Conservation (phyloP, 2,329 filamentous ascomycete genomes). For the Talaromyces piceae region DNA sequence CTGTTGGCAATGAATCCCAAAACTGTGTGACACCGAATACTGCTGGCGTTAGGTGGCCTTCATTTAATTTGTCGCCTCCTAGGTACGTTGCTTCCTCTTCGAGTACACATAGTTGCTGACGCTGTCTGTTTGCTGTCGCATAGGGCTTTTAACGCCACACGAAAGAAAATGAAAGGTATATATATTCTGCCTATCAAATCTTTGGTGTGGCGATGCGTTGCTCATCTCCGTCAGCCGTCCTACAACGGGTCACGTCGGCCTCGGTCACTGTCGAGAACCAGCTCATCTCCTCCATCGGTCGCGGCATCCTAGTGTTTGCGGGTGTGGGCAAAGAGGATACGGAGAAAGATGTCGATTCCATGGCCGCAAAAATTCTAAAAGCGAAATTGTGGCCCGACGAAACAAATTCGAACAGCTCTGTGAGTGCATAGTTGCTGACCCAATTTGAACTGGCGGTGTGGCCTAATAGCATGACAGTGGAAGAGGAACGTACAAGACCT, state of each 20-base stretch:
- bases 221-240: constrained; percentile 6
- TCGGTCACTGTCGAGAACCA: constrained; percentile 92
- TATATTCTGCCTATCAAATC: neutral
- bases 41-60: neutral
- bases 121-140: neutral
- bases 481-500: constrained; percentile 85
- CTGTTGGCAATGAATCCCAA: neutral
- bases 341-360: constrained; percentile 72
- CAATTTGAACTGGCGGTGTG: neutral
- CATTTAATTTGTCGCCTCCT: neutral
- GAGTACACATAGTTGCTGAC: neutral
- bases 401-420: constrained; percentile 40
- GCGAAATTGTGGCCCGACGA: constrained; percentile 89
- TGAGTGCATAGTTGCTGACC: neutral
- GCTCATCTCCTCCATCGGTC: constrained; percentile 82
- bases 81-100: neutral
- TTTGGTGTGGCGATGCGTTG: neutral
- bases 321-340: constrained; percentile 88
- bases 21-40: neutral
- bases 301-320: constrained; percentile 82
- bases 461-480: constrained; percentile 53
- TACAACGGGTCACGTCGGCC: constrained; percentile 83
- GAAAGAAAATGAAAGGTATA: constrained; percentile 12
- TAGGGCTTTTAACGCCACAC: neutral
- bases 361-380: constrained; percentile 81